Conservation (phyloP, 2,329 filamentous ascomycete species). For the Byssochlamys sp. region DNA sequence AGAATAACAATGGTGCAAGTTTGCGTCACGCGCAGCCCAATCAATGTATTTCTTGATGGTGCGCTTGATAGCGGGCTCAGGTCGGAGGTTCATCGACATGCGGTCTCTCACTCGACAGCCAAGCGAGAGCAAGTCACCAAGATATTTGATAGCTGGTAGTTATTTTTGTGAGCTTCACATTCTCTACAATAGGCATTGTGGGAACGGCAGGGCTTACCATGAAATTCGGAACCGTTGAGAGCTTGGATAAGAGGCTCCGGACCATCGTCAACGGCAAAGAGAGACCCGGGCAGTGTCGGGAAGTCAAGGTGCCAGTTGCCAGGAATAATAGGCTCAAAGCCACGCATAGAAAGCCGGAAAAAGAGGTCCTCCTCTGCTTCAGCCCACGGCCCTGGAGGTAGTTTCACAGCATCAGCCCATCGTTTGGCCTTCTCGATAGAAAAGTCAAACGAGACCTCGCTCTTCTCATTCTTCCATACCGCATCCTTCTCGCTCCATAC, state of each 20-base stretch:
- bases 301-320: conserved; percentile 46
- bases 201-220: conserved; percentile 25
- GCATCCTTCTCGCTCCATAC: conserved; percentile 7
- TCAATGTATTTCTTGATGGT: conserved; percentile 40
- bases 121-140: conserved; percentile 41
- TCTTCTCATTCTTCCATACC: conserved; percentile 12
- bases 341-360: conserved; percentile 45
- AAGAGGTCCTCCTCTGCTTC: conserved; percentile 45
- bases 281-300: conserved; percentile 41
- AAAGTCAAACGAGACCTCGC: conserved; percentile 18
- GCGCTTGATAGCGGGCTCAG: conserved; percentile 29
- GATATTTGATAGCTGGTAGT: conserved; percentile 39
- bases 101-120: conserved; percentile 45
- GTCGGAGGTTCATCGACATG: conserved; percentile 26
- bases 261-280: conserved; percentile 38
- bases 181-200: background rate
- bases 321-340: conserved; percentile 48
- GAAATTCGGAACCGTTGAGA: conserved; percentile 34
- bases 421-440: conserved; percentile 24
- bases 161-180: background rate
- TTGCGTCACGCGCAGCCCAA: conserved; percentile 46
- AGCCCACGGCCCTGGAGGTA: conserved; percentile 40
- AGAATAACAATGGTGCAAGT: conserved; percentile 25
- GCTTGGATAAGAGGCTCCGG: conserved; percentile 40
- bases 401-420: conserved; percentile 25